Conservation (phyloP, 2,329 filamentous ascomycete species). For the Diaporthe longicolla region DNA sequence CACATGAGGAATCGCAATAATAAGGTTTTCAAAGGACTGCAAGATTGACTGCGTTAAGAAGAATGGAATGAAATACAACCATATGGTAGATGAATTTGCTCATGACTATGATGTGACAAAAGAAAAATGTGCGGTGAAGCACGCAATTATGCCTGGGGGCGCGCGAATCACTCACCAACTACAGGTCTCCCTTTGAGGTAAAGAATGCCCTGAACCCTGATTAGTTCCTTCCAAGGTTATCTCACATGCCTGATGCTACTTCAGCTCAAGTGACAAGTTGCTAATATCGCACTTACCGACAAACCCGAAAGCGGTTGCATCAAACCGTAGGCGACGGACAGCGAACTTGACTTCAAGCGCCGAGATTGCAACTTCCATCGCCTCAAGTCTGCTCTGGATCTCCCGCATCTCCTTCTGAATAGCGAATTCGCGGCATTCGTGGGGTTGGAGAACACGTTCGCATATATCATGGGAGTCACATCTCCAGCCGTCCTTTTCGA, state of each 20-base stretch:
- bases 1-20: too few species aligned
- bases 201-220: neutral
- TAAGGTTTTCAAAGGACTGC: too few species aligned
- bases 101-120: too few species aligned
- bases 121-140: too few species aligned
- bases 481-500: neutral
- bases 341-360: constrained; percentile 2
- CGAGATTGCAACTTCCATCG: neutral
- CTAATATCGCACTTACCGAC: neutral
- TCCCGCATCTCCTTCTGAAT: neutral
- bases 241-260: neutral
- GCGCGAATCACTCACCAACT: neutral
- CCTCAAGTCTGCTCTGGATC: neutral
- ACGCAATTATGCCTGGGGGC: too few species aligned
- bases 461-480: neutral
- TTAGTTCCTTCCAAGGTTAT: too few species aligned
- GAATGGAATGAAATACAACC: neutral
- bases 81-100: too few species aligned
- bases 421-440: constrained; percentile 12
- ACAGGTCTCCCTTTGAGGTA: neutral
- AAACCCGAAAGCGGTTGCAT: neutral
- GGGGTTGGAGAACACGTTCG: neutral
- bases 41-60: too few species aligned
- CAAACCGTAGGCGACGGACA: neutral
- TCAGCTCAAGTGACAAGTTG: neutral